These are phyloP conservation scores for Mycena pura DNA, from an alignment of 768 basidiomycete species.

Conservation along the genomic window DNA sequence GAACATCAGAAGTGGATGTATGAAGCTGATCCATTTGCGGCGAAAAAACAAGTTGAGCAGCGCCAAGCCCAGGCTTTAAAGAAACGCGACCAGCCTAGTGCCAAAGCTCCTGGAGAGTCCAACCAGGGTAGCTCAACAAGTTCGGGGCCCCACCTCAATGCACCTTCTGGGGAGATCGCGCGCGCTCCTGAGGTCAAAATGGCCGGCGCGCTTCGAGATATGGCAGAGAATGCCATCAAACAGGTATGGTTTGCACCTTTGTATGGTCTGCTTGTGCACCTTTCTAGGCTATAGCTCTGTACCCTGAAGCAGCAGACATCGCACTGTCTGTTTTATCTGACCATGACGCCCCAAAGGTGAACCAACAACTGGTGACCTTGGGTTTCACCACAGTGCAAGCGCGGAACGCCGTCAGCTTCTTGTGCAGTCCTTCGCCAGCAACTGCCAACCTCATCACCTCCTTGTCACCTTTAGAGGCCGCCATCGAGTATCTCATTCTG, in stretches of 20 bases:
- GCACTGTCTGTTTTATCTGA: constrained; percentile 44
- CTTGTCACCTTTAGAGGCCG: constrained; percentile 73
- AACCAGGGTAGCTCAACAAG: constrained; percentile 19
- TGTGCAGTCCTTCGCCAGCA: constrained; percentile 64
- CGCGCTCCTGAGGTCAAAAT: constrained; percentile 81
- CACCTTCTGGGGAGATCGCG: constrained; percentile 45
- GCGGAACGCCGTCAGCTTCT: constrained; percentile 58
- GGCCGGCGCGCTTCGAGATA: constrained; percentile 74
- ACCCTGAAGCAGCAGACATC: constrained; percentile 52
- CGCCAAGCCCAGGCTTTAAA: constrained; percentile 64
- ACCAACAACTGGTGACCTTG: constrained; percentile 62
- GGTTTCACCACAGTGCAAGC: constrained; percentile 70
- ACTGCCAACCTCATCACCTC: constrained; percentile 65
- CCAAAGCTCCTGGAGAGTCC: constrained; percentile 1
- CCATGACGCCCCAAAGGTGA: constrained; percentile 51
- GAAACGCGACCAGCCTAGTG: constrained; percentile 46
- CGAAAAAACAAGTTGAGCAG: constrained; percentile 68
- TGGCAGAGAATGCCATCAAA: constrained; percentile 83
- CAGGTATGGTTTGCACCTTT: constrained; percentile 50
- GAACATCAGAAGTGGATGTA: constrained; percentile 88
- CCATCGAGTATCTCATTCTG: constrained; percentile 84
- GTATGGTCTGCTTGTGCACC: constrained; percentile 16
- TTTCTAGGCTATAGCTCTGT: constrained; percentile 56
- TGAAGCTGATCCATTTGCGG: constrained; percentile 84
- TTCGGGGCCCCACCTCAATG: constrained; percentile 27